Base-by-base conservation (phyloP, 768 basidiomycete species). In the Boletus rufocinnamomeus region DNA sequence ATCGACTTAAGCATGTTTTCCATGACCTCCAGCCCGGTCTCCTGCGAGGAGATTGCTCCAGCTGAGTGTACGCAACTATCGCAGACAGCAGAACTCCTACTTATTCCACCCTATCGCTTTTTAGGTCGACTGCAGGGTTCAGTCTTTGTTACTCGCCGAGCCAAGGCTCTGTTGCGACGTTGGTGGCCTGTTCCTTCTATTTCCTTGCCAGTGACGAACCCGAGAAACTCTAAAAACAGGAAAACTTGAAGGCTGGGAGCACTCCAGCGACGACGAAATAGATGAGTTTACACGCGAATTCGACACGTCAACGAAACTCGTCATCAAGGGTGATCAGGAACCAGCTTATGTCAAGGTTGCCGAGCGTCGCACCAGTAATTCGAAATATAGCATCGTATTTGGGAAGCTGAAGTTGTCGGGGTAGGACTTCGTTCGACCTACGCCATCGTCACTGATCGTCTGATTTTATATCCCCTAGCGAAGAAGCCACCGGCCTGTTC, bases 341-440 rank as follows among this genome's bases (percentile, higher is more conserved):
- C 53, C 59, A 2, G 59, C 45, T 0, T 61, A 60, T 19, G 0
- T 61, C 40, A 64, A 17, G 50, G 62, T 65, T 17, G 62, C 19
- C 7, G 51, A 38, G 6, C 59, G 30, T 25, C 40, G 54, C 6
- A 7, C 6, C n/a, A 58, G 16, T 7, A 44, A 23, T 8, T 0
- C 14, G 6, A 32, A 50, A 17, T 56, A 61, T 6, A 35, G 21
- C 25, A 61, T 65, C 7, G 0, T 4, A 4, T 47, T 27, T 10
- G 63, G 63, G 28, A 60, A 51, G 40, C 21, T 65, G 45, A 64
- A 51, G 40, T n/a, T 60, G 7, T 43, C 63, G 4, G 63, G 64
- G 63, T 65, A 60, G 6, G 50, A 27, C 10, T 48, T 14, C 19
- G 34, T 41, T 55, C 17, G 30, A 27, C 0, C 8, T 19, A 11